Evolutionary conservation across 305 asterid genomes (phyloP).

Genomic region (Fraxinus sp.): DNA sequence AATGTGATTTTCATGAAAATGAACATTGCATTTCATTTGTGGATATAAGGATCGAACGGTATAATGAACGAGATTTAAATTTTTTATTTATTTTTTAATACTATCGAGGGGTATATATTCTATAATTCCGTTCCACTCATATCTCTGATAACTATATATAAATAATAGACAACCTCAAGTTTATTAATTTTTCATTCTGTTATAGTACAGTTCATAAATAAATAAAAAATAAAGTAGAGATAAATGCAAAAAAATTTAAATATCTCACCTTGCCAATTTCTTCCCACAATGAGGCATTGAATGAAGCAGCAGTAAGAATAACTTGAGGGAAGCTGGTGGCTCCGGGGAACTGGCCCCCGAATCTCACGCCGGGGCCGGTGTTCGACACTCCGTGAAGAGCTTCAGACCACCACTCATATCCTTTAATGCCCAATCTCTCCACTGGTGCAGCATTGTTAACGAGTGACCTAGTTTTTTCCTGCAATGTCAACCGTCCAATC

Average conservation of each 20-base stretch:
- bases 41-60: not conserved
- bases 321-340: conserved; percentile 93
- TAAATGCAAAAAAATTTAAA: no score
- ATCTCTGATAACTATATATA: not conserved
- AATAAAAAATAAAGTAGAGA: not conserved
- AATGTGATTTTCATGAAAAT: not conserved
- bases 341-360: conserved; percentile 63
- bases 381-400: conserved; percentile 82
- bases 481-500: conserved; percentile 56
- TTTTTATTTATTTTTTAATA: not conserved
- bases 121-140: not conserved
- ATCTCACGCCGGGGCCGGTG: conserved; percentile 64
- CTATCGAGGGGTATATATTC: not conserved
- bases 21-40: not conserved
- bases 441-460: conserved; percentile 82
- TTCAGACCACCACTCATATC: conserved; percentile 97
- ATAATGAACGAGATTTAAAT: not conserved
- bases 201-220: not conserved
- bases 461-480: conserved; percentile 56
- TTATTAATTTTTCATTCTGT: not conserved
- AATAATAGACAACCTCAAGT: not conserved
- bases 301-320: conserved; percentile 76
- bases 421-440: conserved; percentile 54
- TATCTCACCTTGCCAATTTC: conserved; percentile 72
- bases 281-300: conserved; percentile 70